Evolutionary conservation across 805 yeast genomes (phyloP), one percentile per base, ranked within the genome.

Genomic region (Ogataea zsoltii): DNA sequence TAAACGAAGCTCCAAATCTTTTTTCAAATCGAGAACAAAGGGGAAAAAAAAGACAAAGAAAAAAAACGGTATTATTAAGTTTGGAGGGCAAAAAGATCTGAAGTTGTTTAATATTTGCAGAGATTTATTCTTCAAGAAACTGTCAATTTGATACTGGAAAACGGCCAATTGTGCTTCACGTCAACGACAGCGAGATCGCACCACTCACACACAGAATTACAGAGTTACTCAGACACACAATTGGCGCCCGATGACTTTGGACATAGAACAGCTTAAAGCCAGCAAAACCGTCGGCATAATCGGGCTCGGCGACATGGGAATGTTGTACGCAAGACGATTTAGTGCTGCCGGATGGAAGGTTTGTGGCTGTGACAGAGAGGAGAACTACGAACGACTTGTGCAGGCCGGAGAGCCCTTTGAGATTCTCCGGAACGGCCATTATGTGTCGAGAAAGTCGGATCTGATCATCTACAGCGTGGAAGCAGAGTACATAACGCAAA

Each of bases 231-330:
- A 5, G 9, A 21, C 9, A 21, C 25, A 21, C 5, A 21, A 5
- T 21, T 21, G 25, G 25, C 25, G 25, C 25, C 9, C 29, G 16
- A 35, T 14, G 31, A 23, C 4, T 4, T 5, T 35, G n/a, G 46
- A 49, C 21, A 54, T 61, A 4, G 43, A 46, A 16, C 32, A 46
- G 19, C 47, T 55, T 18, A 48, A 65, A 26, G 36, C 44, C 12
- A 51, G 70, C 16, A 85, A 84, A 61, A 72, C 72, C 16, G 77
- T 94, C 37, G 99, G 99, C 2, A 86, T 94, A 52, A 91, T 94
- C 48, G 99, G 99, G 2, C 76, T 92, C 29, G 99, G 99, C 25
- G 98, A 92, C 64, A 94, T 94, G 99, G 99, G 99, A 7, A 69
- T 79, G 30, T 68, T 94, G 57, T 94, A 94, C 60, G 97, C 98